phyloP scores from a whole-genome alignment of 2,329 filamentous ascomycete species.

The Boeremia lycopersici region DNA sequence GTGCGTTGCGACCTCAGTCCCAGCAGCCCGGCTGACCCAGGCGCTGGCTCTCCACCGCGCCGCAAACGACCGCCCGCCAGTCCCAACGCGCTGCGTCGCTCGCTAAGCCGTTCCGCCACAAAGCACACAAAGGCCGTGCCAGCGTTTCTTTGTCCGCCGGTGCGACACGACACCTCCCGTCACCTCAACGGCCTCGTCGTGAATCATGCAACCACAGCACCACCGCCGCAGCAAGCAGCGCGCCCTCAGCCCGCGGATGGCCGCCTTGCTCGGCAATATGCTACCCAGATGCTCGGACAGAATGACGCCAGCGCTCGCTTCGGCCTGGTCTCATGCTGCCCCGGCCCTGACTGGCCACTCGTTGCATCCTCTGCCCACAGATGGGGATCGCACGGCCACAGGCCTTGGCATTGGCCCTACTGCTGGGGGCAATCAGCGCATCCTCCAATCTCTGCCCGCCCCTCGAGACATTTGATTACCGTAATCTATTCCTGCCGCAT shows the following conservation, averaged over 20 bases:
- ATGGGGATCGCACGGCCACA: constrained; percentile 33
- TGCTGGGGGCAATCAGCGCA: constrained; percentile 33
- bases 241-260: background rate
- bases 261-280: constrained; percentile 4
- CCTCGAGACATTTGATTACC: constrained; percentile 25
- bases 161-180: constrained; percentile 10
- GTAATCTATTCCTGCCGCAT: constrained; percentile 32
- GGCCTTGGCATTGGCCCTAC: constrained; percentile 36
- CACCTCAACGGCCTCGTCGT: constrained; percentile 2
- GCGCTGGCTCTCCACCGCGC: constrained; percentile 12
- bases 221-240: no score
- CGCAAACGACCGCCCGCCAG: constrained; percentile 24
- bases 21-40: constrained; percentile 9
- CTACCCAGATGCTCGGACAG: constrained; percentile 11
- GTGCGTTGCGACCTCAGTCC: constrained; percentile 9
- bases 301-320: constrained; percentile 22
- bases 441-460: constrained; percentile 26
- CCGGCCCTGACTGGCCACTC: constrained; percentile 21
- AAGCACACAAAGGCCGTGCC: constrained; percentile 20
- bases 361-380: constrained; percentile 10
- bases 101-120: constrained; percentile 23
- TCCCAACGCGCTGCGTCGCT: constrained; percentile 14
- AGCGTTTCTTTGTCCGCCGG: constrained; percentile 15
- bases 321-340: constrained; percentile 1
- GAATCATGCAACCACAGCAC: constrained; percentile 4